Evolutionary conservation across 257 asterid genomes (phyloP), one percentile per base, ranked within the genome.

Genomic region (Marsdenia floribunda): DNA sequence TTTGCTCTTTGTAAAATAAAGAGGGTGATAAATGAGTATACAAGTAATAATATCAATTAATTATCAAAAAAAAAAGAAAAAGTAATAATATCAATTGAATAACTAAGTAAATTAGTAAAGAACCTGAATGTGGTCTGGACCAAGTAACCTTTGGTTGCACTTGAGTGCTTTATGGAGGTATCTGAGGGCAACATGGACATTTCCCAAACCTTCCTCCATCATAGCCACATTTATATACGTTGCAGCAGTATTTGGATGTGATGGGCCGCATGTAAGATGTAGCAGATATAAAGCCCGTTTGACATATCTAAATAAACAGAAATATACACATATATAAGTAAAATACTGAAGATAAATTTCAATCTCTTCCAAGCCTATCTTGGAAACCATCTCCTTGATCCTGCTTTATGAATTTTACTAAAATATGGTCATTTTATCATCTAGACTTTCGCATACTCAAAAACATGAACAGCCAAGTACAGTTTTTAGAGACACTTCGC

Each of bases 161-260:
- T 92, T 92, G 24, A 92, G 92, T 76, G 97, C 97, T 85, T 89
- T 92, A 78, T 92, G 97, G 71, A 92, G 97, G 82, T 92, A 92
- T 82, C 97, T 89, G 74, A 92, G 91, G 60, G 97, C 97, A 75
- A 92, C 91, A 42, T 89, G 97, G 82, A 92, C 97, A 82, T 92
- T 92, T 57, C 97, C 97, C 74, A 92, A 85, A 46, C 97, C 97
- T 85, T 92, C 97, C 83, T 92, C 97, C 97, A 90, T 92, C 97
- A 92, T 92, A 61, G 97, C 97, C 67, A 92, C 97, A 86, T 91
- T 91, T 79, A 91, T 91, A 84, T 91, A 91, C 76, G 97, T 92
- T 42, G 97, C 97, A 83, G 97, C 97, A 82, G 97, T 92, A 86
- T 92, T 92, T 73, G 97, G 97, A 81, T 92, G 97, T 69, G 97